These are phyloP conservation scores for Vararia minispora DNA, from an alignment of 768 basidiomycete species.

Conservation along the genomic window DNA sequence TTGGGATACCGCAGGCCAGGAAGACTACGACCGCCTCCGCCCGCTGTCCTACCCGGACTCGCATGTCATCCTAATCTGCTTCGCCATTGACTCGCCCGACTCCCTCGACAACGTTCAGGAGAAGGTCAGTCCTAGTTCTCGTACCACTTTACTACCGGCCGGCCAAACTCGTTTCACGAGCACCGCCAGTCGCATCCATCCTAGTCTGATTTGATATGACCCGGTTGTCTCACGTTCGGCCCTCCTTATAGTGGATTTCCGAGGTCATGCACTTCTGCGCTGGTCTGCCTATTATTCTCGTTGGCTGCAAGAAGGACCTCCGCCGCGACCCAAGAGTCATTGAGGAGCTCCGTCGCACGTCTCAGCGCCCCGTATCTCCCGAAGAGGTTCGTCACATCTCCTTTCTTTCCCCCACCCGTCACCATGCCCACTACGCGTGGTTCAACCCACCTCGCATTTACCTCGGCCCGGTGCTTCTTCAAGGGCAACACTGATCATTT, in stretches of 20 bases:
- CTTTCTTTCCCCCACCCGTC: background rate
- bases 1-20: slow-evolving; percentile 99
- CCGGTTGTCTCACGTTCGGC: slow-evolving; percentile 2
- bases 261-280: slow-evolving; percentile 98
- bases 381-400: slow-evolving; percentile 56
- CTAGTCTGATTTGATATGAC: slow-evolving; percentile 1
- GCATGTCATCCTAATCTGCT: slow-evolving; percentile 99
- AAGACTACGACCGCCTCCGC: slow-evolving; percentile 97
- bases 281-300: slow-evolving; percentile 89
- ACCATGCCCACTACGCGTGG: background rate
- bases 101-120: slow-evolving; percentile 99
- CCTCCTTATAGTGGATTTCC: slow-evolving; percentile 75
- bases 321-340: slow-evolving; percentile 88
- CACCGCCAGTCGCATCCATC: background rate
- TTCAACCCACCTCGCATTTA: slow-evolving; percentile 1
- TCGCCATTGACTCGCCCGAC: slow-evolving; percentile 95
- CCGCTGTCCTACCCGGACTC: slow-evolving; percentile 98
- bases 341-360: slow-evolving; percentile 89
- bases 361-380: slow-evolving; percentile 87
- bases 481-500: slow-evolving; percentile 2
- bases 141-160: too few species aligned
- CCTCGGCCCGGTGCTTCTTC: background rate
- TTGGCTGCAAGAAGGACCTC: slow-evolving; percentile 99
- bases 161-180: background rate
- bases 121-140: slow-evolving; percentile 53